These are phyloP conservation scores for Vanilla planifolia DNA, from an alignment of 106 monocot species.

Conservation along the genomic window DNA sequence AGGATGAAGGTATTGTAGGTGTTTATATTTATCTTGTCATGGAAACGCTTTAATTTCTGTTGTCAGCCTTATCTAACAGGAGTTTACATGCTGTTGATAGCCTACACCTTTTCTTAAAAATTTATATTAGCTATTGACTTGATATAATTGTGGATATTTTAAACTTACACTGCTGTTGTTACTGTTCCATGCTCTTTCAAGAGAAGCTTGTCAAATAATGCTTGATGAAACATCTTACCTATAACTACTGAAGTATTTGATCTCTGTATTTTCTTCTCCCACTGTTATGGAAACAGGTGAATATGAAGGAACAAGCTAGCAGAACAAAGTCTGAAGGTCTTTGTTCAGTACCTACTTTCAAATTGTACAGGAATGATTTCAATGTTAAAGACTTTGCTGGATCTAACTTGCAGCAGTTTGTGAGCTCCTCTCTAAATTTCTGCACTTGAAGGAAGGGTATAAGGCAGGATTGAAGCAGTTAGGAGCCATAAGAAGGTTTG, in stretches of 20 bases:
- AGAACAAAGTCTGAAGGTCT: slow-evolving; percentile 9
- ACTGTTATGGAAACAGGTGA: slow-evolving; percentile 13
- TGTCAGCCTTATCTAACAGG: too few relatives aligned
- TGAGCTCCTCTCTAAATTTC: slow-evolving; percentile 1
- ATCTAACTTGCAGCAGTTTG: slow-evolving; percentile 10
- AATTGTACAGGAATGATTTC: slow-evolving; percentile 28
- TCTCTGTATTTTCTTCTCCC: neutral
- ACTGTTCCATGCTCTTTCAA: too few relatives aligned
- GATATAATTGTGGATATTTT: neutral
- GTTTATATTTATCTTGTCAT: neutral
- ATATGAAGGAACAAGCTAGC: slow-evolving; percentile 11
- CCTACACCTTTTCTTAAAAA: neutral
- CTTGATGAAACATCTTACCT: too few relatives aligned
- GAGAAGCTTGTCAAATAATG: too few relatives aligned
- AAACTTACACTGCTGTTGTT: neutral
- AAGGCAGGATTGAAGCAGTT: too few relatives aligned
- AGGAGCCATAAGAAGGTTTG: too few relatives aligned
- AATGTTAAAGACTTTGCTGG: slow-evolving; percentile 21
- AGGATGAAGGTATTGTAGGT: neutral
- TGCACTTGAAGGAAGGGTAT: neutral
- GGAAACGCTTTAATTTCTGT: neutral
- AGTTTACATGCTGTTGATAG: neutral
- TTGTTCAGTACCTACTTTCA: slow-evolving; percentile 16
- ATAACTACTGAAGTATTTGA: too few relatives aligned
- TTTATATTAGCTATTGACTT: neutral